Evolutionary conservation across 495 filamentous ascomycete species (phyloP).

Genomic region (Trichoderma orchidacearum): DNA sequence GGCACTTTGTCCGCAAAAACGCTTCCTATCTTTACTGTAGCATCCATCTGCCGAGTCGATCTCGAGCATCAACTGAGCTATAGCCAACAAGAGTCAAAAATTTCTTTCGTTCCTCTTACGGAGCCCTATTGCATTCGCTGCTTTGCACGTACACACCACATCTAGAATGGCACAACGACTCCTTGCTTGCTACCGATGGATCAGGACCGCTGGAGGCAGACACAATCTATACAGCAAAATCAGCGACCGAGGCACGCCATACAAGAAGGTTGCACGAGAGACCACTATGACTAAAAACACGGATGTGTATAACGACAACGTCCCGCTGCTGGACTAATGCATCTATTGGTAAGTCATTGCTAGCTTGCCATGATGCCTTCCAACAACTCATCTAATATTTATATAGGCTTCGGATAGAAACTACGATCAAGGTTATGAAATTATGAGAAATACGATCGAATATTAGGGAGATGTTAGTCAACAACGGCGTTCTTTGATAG

Average conservation of each 20-base stretch:
- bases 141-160: not conserved
- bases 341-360: not conserved
- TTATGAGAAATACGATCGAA: not conserved
- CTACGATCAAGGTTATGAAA: not conserved
- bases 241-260: not conserved
- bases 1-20: not conserved
- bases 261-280: not conserved
- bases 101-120: not conserved
- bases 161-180: not conserved
- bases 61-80: not conserved
- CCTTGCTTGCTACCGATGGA: not conserved
- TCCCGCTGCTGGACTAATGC: not conserved
- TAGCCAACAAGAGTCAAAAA: not conserved
- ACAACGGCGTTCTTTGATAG: not conserved
- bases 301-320: not conserved
- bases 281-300: not conserved
- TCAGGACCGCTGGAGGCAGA: not conserved
- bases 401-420: not conserved
- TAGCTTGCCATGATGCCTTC: not conserved
- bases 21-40: not conserved
- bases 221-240: not conserved
- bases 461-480: not conserved
- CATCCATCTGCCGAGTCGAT: not conserved
- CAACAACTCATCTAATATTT: not conserved
- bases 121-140: not conserved